Percentiles rank a stretch among this genome's conserved stretches.
phyloP scores from a whole-genome alignment of 208 protist species.

The Leishmania guyanensis region DNA sequence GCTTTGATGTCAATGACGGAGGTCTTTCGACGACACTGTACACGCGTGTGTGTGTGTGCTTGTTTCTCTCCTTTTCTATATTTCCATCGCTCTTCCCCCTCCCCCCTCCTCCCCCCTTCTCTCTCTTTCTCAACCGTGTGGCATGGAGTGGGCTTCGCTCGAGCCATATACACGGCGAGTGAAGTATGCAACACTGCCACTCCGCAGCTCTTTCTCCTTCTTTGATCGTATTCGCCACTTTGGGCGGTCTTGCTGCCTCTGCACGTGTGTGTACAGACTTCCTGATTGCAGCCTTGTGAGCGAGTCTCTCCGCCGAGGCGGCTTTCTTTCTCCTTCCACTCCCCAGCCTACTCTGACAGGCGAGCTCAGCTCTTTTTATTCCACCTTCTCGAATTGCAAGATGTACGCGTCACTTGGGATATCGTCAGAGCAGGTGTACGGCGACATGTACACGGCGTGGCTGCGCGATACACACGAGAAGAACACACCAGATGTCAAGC shows the following conservation, averaged over 20 bases:
- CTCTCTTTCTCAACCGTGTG: neutral
- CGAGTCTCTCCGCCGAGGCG: too few relatives aligned
- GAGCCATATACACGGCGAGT: too few relatives aligned
- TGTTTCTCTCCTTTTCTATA: neutral
- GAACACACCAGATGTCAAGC: constrained; percentile 66
- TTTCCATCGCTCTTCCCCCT: constrained; percentile 13
- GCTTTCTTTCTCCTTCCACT: neutral
- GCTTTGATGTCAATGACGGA: neutral
- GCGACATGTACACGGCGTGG: constrained; percentile 86
- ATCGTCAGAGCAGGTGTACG: constrained; percentile 79
- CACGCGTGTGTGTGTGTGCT: neutral
- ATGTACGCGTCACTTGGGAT: constrained; percentile 80
- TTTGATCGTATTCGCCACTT: neutral
- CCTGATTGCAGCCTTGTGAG: neutral
- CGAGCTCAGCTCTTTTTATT: neutral
- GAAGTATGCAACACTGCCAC: neutral
- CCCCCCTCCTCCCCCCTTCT: neutral
- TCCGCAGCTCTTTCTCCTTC: too few relatives aligned
- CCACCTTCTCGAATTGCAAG: neutral
- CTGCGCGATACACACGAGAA: constrained; percentile 90
- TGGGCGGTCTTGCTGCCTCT: too few relatives aligned
- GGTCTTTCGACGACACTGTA: neutral
- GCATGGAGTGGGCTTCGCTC: neutral
- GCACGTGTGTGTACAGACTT: neutral
- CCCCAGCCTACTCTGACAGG: neutral